These are phyloP conservation scores for Fagopyrum esculentum DNA, from an alignment of 148 eudicot genomes.

Conservation along the genomic window DNA sequence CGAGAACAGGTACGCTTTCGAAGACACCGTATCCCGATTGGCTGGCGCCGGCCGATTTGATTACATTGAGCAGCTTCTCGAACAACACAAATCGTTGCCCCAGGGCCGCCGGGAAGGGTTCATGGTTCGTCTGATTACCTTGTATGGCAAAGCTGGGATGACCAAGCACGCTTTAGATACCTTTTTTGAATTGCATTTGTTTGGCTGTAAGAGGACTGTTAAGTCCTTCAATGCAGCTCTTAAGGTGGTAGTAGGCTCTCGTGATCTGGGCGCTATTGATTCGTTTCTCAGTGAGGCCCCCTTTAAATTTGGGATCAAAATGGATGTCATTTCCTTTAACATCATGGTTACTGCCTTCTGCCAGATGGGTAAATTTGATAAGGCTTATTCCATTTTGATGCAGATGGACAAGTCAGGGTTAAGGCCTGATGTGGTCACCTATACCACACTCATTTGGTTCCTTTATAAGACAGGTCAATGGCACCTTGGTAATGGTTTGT, in stretches of 20 bases:
- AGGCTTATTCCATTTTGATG: constrained; percentile 47
- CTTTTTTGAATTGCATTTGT: constrained; percentile 57
- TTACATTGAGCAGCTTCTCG: constrained; percentile 64
- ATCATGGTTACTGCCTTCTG: constrained; percentile 67
- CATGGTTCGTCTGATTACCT: constrained; percentile 62
- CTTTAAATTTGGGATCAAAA: constrained; percentile 31
- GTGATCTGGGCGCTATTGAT: constrained; percentile 37
- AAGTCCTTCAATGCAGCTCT: constrained; percentile 75
- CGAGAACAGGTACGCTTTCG: constrained; percentile 62
- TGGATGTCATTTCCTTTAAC: constrained; percentile 60
- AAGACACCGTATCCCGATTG: constrained; percentile 67
- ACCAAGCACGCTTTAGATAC: constrained; percentile 56
- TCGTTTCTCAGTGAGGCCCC: constrained; percentile 43
- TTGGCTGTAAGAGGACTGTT: constrained; percentile 60
- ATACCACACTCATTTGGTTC: constrained; percentile 71
- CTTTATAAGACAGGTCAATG: constrained; percentile 46
- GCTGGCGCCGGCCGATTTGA: constrained; percentile 55
- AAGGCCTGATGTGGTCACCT: constrained; percentile 66
- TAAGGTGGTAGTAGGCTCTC: constrained; percentile 46
- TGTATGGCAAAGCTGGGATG: constrained; percentile 86
- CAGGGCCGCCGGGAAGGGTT: constrained; percentile 85
- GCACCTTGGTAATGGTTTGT: constrained; percentile 72
- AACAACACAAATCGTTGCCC: constrained; percentile 69
- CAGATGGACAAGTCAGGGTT: constrained; percentile 66
- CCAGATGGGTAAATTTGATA: constrained; percentile 41